phyloP scores from a whole-genome alignment of 345 rosid species.

The Salix dunnii region DNA sequence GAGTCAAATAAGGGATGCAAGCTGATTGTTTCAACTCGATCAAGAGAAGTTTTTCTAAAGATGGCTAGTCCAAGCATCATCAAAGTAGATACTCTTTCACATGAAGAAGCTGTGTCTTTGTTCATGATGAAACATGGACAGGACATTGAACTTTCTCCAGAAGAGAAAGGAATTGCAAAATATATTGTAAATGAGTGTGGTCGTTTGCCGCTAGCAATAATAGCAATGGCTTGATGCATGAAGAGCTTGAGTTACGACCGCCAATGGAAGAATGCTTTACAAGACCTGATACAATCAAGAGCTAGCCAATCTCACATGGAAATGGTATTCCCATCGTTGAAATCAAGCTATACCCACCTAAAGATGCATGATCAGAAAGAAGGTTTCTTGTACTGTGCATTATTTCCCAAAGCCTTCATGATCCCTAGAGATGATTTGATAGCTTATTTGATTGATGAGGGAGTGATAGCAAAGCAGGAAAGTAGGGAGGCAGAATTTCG shows the following conservation, averaged over 20 bases:
- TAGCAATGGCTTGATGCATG: neutral
- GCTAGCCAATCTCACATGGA: too few relatives aligned
- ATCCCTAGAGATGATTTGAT: constrained; percentile 3
- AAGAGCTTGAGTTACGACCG: neutral
- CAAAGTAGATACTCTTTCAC: neutral
- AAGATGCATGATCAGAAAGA: too few relatives aligned
- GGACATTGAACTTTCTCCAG: too few relatives aligned
- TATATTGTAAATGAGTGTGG: neutral
- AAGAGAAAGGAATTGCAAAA: neutral
- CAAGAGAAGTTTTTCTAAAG: accelerated
- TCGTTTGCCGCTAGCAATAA: neutral
- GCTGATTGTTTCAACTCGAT: neutral
- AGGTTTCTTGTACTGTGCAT: constrained; percentile 17
- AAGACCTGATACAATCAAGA: neutral
- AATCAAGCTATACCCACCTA: too few relatives aligned
- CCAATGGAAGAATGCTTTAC: neutral
- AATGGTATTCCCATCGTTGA: too few relatives aligned
- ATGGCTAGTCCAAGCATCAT: neutral
- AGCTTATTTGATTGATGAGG: constrained; percentile 15
- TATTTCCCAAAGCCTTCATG: constrained; percentile 9
- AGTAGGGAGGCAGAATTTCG: neutral
- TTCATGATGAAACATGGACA: neutral
- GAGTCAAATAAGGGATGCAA: neutral
- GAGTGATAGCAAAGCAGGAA: neutral
- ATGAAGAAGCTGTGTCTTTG: neutral